Evolutionary conservation across 1,284 basidiomycete genomes (phyloP), one percentile per base, ranked within the genome.

Genomic region (Athelia psychrophila): DNA sequence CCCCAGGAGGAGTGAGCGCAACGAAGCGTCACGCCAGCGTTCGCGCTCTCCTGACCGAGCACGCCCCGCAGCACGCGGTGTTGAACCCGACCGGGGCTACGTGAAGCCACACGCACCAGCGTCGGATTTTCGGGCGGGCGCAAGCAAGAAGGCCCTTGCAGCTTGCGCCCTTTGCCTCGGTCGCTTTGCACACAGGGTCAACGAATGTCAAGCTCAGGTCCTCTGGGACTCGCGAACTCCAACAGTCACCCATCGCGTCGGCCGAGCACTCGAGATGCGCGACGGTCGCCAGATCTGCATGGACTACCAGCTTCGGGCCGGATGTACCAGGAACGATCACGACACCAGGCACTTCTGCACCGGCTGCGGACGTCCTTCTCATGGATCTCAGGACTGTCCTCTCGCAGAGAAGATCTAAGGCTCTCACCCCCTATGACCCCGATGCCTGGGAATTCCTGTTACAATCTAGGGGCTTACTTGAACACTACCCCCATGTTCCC

Each of bases 351-450:
- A 64, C 47, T 16, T 59, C 13, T 69, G 64, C 47, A 64, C 61
- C 0, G 65, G 64, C 0, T 70, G 65, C 18, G 47, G 56, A 0
- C 44, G 53, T 0, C 10, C 25, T 2, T 38, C 25, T 1, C 65
- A 68, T 33, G 61, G 66, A 23, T 64, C 62, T 54, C 58, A 59
- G n/a, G 32, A 23, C 1, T 70, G 65, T 52, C 58, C 64, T 65
- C 57, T 56, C 35, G 56, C 60, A 0, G 54, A 67, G 60, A 59
- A 52, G n/a, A 24, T 45, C 1, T 38, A 13, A 44, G 1, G 50
- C 60, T 1, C 48, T 48, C 24, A 61, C 63, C 0, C 68, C 65
- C 0, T 70, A 70, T 56, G 54, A 55, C 0, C 50, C 54, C 0
- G 54, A 56, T 0, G 51, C 25, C 0, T 71, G 68, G 66, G 49